Base-by-base conservation (phyloP, 2,329 filamentous ascomycete genomes). In the Moelleriella libera region DNA sequence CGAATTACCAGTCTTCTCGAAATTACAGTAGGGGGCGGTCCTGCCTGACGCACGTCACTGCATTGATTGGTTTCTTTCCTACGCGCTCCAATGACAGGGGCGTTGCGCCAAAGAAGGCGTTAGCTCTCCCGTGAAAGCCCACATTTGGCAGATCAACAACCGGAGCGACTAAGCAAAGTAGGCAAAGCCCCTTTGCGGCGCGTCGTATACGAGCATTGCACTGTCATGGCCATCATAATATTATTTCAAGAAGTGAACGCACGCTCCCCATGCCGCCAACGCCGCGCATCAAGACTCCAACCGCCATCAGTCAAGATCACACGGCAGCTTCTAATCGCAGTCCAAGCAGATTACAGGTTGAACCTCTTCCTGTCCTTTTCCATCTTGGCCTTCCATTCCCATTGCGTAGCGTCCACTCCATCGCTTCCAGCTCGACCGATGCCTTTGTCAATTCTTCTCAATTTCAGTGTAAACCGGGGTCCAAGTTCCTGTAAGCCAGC, bases 311-410 rank as follows among this genome's bases (percentile, higher is more conserved):
- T 21, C 21, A 21, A 21, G 21, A 21, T 21, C 21, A 21, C 21
- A 21, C 21, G 21, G 21, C 21, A 21, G 21, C 2, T 21, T 21
- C 2, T 21, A 37, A 12, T 37, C 34, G 34, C 34, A 37, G 12
- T 9, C 34, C 8, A 9, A 37, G 34, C 34, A 12, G 34, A 37
- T 37, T 5, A 97, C 61, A 98, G 71, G 66, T 94, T 92, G 70
- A 97, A 98, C 62, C 87, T 82, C 55, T 90, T 97, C 58, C 92
- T 76, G 60, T 85, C 74, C 72, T 96, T 96, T 70, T 98, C 92
- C 83, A 92, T 94, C 61, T 82, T 81, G 9, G 85, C 84, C 69
- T 94, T 94, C 92, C 92, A 98, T 63, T 96, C 80, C 90, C 92
- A 97, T 60, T 94, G 86, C 55, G 88, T 78, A 39, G 88, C 87